These are phyloP conservation scores for Crassisporium funariophilum DNA, from an alignment of 768 basidiomycete genomes.

Conservation along the genomic window DNA sequence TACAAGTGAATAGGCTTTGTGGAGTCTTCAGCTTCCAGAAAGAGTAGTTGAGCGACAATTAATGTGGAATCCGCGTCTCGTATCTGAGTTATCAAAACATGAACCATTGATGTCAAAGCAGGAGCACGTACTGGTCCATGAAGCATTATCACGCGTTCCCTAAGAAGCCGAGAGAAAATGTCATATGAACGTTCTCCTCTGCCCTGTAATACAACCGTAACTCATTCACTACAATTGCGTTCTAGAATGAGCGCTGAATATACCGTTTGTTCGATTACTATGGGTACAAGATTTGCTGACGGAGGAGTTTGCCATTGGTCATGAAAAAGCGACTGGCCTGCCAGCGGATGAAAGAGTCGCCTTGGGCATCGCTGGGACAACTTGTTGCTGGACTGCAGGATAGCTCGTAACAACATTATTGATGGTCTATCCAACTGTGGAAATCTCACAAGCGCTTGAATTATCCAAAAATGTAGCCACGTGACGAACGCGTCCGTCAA, in stretches of 20 bases:
- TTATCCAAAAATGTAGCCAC: constrained; percentile 19
- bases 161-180: constrained; percentile 90
- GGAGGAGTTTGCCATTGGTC: constrained; percentile 42
- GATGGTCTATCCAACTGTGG: background rate
- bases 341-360: constrained; percentile 58
- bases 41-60: constrained; percentile 89
- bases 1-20: constrained; percentile 95
- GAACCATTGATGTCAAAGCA: background rate
- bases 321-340: constrained; percentile 39
- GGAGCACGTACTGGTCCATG: constrained; percentile 76
- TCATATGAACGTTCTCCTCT: constrained; percentile 92
- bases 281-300: constrained; percentile 76
- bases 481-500: constrained; percentile 43
- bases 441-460: too few species aligned
- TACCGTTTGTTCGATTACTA: constrained; percentile 93
- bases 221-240: constrained; percentile 2
- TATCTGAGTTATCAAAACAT: constrained; percentile 54
- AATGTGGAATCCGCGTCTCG: constrained; percentile 88
- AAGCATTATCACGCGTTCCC: constrained; percentile 95
- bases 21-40: constrained; percentile 94
- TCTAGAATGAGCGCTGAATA: constrained; percentile 7
- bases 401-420: constrained; percentile 30
- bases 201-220: constrained; percentile 46
- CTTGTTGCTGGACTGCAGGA: constrained; percentile 20
- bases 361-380: constrained; percentile 16